phyloP scores from a whole-genome alignment of 169 alveolate genomes.

The Toxoplasma gondii region DNA sequence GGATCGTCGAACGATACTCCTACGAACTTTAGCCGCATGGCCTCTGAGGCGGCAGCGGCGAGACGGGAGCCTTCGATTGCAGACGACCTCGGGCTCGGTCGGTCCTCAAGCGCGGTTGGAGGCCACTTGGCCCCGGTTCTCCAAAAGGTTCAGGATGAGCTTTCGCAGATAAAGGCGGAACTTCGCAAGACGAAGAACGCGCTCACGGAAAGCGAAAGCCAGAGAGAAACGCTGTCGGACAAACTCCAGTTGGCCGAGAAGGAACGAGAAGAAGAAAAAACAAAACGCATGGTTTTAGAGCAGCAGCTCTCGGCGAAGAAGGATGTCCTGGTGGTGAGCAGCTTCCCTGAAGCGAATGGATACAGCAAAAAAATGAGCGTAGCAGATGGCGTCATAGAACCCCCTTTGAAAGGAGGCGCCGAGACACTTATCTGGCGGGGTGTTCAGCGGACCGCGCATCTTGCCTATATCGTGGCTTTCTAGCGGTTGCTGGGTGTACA shows the following conservation, averaged over 20 bases:
- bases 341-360: neutral
- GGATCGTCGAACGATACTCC: neutral
- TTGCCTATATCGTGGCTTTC: too few relatives aligned
- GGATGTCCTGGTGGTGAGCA: slow-evolving; percentile 4
- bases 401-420: too few relatives aligned
- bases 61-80: neutral
- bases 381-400: neutral
- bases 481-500: too few relatives aligned
- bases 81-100: neutral
- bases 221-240: slow-evolving; percentile 1
- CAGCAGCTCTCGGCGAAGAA: neutral
- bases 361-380: neutral
- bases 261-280: neutral
- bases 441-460: too few relatives aligned
- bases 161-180: neutral
- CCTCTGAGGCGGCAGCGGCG: neutral
- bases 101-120: neutral
- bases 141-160: slow-evolving; percentile 20
- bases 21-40: neutral
- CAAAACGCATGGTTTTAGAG: neutral
- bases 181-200: neutral
- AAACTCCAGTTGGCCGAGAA: neutral
- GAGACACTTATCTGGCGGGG: too few relatives aligned
- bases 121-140: neutral
- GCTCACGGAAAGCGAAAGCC: slow-evolving; percentile 28